phyloP scores from a whole-genome alignment of 352 stramenopile genomes.

The Globisporangium ultimum region DNA sequence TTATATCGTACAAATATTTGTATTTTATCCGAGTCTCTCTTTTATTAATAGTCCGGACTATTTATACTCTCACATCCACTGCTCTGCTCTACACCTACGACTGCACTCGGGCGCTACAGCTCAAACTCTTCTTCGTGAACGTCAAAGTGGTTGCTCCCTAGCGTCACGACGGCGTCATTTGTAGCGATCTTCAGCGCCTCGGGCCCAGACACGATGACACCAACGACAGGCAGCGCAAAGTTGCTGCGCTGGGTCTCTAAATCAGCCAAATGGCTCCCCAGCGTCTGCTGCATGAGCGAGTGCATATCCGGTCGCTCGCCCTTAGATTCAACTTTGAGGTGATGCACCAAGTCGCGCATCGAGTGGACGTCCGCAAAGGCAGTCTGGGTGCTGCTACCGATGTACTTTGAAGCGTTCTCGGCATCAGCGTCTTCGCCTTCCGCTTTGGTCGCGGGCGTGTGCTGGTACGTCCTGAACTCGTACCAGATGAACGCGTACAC shows the following conservation, averaged over 20 bases:
- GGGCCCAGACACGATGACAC: slow-evolving; percentile 37
- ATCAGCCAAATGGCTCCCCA: slow-evolving; percentile 21
- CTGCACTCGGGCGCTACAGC: slow-evolving; percentile 22
- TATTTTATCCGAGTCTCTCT: no score
- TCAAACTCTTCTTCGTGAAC: slow-evolving; percentile 56
- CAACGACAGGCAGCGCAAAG: slow-evolving; percentile 19
- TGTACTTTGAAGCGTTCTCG: not conserved
- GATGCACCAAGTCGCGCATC: slow-evolving; percentile 30
- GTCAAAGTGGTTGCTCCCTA: slow-evolving; percentile 40
- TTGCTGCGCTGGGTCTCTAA: not conserved
- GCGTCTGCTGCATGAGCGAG: slow-evolving; percentile 25
- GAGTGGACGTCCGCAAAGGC: slow-evolving; percentile 36
- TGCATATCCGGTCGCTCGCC: slow-evolving; percentile 32
- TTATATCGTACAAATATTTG: no score
- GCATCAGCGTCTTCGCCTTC: slow-evolving; percentile 9
- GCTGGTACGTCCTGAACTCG: slow-evolving; percentile 29
- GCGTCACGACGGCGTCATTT: slow-evolving; percentile 28
- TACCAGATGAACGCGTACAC: slow-evolving; percentile 52
- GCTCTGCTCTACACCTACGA: no score
- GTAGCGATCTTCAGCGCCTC: slow-evolving; percentile 30
- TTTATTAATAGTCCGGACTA: no score
- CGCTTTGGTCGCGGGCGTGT: slow-evolving; percentile 5
- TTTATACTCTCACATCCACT: no score
- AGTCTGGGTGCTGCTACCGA: slow-evolving; percentile 9
- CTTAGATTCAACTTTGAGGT: slow-evolving; percentile 24